Conservation (phyloP, 176 grass and related monocot genomes). For the Eragrostis curvula region DNA sequence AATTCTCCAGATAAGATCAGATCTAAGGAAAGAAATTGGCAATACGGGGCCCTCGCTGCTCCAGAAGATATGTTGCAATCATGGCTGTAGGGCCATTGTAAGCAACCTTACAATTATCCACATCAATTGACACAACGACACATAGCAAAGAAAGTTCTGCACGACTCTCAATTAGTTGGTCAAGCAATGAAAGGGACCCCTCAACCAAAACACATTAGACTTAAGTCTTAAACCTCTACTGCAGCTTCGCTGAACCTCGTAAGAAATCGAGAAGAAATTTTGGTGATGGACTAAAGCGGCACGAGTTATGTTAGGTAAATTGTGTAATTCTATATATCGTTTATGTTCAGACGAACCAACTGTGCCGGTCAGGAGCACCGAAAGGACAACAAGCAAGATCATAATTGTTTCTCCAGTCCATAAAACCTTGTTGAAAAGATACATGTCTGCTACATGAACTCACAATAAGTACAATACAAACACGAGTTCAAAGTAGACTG, state of each 20-base stretch:
- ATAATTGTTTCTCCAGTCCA: neutral
- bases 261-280: neutral
- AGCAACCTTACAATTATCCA: constrained; percentile 26
- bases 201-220: constrained; percentile 11
- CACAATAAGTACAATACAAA: neutral
- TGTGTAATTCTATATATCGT: neutral
- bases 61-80: constrained; percentile 14
- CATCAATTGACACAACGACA: constrained; percentile 15
- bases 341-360: neutral
- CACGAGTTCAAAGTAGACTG: neutral
- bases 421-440: neutral
- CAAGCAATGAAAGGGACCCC: constrained; percentile 37
- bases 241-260: neutral
- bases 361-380: neutral
- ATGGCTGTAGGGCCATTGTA: neutral
- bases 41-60: neutral
- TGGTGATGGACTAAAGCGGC: neutral
- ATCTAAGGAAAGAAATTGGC: neutral
- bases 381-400: neutral
- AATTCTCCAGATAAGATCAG: constrained; percentile 10
- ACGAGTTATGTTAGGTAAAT: neutral
- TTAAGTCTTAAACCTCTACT: neutral
- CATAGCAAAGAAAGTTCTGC: constrained; percentile 11
- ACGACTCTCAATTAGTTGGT: constrained; percentile 18
- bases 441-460: neutral